Conservation (phyloP, 2,329 filamentous ascomycete genomes). For the Phialophora macrospora region DNA sequence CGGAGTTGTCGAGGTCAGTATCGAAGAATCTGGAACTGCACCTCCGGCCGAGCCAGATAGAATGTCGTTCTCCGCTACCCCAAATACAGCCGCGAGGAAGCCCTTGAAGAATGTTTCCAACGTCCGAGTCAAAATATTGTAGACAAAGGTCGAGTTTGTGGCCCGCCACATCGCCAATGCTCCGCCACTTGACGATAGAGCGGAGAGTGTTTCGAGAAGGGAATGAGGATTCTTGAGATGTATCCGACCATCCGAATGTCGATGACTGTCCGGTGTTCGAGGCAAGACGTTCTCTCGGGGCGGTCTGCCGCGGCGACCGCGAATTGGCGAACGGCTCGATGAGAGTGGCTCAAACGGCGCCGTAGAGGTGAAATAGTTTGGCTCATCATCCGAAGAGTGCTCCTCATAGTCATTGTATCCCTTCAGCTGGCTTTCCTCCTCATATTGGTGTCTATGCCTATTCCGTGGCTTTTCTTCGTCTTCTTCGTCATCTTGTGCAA, state of each 20-base stretch:
- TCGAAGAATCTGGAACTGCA: slow-evolving; percentile 57
- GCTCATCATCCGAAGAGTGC: slow-evolving; percentile 40
- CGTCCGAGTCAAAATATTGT: slow-evolving; percentile 82
- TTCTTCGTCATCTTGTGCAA: slow-evolving; percentile 46
- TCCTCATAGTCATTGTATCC: slow-evolving; percentile 44
- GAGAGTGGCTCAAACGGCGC: slow-evolving; percentile 36
- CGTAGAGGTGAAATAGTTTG: slow-evolving; percentile 61
- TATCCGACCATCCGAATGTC: slow-evolving; percentile 63
- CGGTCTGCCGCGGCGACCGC: slow-evolving; percentile 42
- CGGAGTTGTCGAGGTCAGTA: slow-evolving; percentile 80
- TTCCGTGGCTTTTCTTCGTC: slow-evolving; percentile 26
- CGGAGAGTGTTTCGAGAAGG: slow-evolving; percentile 81
- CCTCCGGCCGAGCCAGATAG: slow-evolving; percentile 51
- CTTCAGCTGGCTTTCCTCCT: slow-evolving; percentile 25
- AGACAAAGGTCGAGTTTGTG: slow-evolving; percentile 89
- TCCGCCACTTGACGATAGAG: slow-evolving; percentile 87
- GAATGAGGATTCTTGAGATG: slow-evolving; percentile 76
- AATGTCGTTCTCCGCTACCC: slow-evolving; percentile 77
- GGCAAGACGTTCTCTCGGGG: slow-evolving; percentile 43
- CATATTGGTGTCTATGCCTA: background rate
- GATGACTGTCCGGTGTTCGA: slow-evolving; percentile 12
- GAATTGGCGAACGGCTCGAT: slow-evolving; percentile 49
- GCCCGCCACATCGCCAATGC: slow-evolving; percentile 93
- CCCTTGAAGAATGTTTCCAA: slow-evolving; percentile 92
- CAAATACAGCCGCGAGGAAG: slow-evolving; percentile 85